Base-by-base conservation (phyloP, 1,284 basidiomycete species). In the Wolfiporia cocos region DNA sequence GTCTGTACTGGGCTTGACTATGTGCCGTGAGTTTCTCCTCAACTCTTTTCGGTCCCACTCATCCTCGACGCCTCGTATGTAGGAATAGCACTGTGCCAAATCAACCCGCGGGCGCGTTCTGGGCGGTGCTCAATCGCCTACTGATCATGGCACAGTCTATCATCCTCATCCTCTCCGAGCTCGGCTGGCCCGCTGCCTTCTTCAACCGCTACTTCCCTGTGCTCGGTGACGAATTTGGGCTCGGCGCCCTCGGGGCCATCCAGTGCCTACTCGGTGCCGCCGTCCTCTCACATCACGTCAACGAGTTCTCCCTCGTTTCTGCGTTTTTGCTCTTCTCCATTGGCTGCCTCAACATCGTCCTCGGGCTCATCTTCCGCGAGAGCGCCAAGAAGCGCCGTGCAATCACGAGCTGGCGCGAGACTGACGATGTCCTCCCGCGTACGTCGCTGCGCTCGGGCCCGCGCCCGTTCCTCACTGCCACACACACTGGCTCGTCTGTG, bases 311-410 rank as follows among this genome's bases (percentile, higher is more conserved):
- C 1, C 81, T 92, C 52, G 87, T 92, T 43, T 73, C 87, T 1
- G 84, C 82, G 37, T 93, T 92, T 76, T 79, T 92, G 67, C 76
- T 93, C 48, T 93, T 93, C 67, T 73, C 86, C 48, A 56, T 92
- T 44, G 89, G 86, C 12, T 87, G 86, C 61, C 61, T 92, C 42
- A 90, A 94, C 71, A 80, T 91, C 50, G 63, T 91, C 44, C 72
- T 85, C 43, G 84, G 85, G 24, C 74, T 87, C 55, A 70, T 83
- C 65, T 86, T 80, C 73, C 78, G 84, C 48, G 71, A 74, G 54
- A 68, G 64, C 17, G 78, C 73, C 50, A 83, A 83, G 59, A 47
- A 58, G 37, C 76, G 74, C 46, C 80, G 86, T 36, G 78, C 77
- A 35, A 59, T 86, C 53, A 72, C 67, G 29, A 68, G 72, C 28